Percentiles rank a stretch among this genome's conserved stretches.
phyloP scores from a whole-genome alignment of 495 filamentous ascomycete genomes.

The Neurospora sp. region DNA sequence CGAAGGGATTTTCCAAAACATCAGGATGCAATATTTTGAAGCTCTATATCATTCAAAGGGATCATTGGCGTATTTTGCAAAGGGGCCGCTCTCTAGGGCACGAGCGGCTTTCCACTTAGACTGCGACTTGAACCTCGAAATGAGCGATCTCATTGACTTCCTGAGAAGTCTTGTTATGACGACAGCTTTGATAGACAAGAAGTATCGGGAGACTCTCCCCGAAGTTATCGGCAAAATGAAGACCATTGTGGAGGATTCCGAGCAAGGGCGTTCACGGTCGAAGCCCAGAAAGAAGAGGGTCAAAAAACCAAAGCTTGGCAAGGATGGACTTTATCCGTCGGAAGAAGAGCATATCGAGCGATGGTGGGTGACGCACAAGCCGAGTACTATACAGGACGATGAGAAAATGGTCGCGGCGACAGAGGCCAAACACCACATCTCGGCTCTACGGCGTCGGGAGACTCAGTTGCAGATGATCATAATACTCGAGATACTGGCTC shows the following conservation, averaged over 20 bases:
- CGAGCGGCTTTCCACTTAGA: conserved; percentile 62
- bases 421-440: conserved; percentile 47
- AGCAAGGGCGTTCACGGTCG: conserved; percentile 37
- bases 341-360: conserved; percentile 65
- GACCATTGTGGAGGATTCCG: conserved; percentile 44
- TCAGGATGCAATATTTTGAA: conserved; percentile 72
- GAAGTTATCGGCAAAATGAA: conserved; percentile 54
- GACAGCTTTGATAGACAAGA: conserved; percentile 71
- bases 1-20: conserved; percentile 54
- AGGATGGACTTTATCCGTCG: conserved; percentile 62
- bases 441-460: conserved; percentile 60
- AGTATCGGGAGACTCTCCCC: conserved; percentile 71
- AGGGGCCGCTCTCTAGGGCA: conserved; percentile 85
- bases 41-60: conserved; percentile 89
- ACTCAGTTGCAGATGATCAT: conserved; percentile 87
- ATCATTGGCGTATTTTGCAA: conserved; percentile 92
- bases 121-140: conserved; percentile 40
- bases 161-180: conserved; percentile 62
- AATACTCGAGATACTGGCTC: conserved; percentile 74
- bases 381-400: conserved; percentile 21
- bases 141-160: conserved; percentile 52
- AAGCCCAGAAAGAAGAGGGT: conserved; percentile 47
- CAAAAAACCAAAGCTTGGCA: conserved; percentile 63
- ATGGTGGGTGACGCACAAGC: conserved; percentile 63
- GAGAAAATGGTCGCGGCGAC: conserved; percentile 23